Evolutionary conservation across 768 basidiomycete species (phyloP), one percentile per base, ranked within the genome.

Genomic region (Hygrophorus russula): DNA sequence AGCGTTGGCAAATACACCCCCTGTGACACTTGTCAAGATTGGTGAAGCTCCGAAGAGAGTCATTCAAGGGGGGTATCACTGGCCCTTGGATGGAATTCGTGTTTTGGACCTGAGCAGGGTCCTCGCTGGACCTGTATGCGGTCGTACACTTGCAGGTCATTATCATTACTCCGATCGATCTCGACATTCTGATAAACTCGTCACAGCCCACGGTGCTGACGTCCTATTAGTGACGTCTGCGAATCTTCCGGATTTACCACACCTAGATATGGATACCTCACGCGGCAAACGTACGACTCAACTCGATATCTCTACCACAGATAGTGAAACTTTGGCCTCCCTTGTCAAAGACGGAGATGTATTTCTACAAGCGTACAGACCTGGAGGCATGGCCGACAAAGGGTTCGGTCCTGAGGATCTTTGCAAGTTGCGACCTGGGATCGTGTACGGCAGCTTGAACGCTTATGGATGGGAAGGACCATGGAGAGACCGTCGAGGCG

Each of bases 281-380:
- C 64, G 77, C 5, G 76, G 77, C 1, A 82, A 80, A 55, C 70
- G 76, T 32, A 77, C 77, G 0, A 68, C 76, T 0, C 78, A 80
- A 51, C 68, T 80, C 3, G 73, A 80, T 46, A 63, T 57, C 3
- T 34, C 36, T 1, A 17, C 49, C 5, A 17, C 46, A 1, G 71
- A 71, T 41, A 50, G 47, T 7, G 50, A 54, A 8, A 63, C 41
- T 6, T 61, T 78, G 4, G 44, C 43, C 14, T 35, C 45, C 1
- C 65, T 82, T 0, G 56, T 64, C 13, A 48, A 52, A 33, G 63
- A 64, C 18, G 62, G 70, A 0, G 73, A 80, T 49, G 75, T 80
- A 7, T 80, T 81, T 53, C 53, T 82, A 11, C 78, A 82, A 49
- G 66, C 71, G 2, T 80, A 79, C 54, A 66, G 76, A 9, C 76